These are phyloP conservation scores for Candida maltosa DNA, from an alignment of 805 yeast species.

Conservation along the genomic window DNA sequence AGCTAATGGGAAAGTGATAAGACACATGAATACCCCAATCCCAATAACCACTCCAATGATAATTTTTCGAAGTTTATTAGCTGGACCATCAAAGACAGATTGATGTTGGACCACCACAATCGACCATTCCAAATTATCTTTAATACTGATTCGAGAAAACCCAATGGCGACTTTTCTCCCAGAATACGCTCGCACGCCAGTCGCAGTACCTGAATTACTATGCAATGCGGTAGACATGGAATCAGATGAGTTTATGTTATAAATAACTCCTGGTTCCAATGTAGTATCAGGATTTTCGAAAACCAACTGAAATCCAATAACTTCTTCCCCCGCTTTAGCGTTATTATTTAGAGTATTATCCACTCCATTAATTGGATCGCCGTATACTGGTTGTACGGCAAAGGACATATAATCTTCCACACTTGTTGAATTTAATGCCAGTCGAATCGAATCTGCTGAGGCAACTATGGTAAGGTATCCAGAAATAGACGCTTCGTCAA, in stretches of 20 bases:
- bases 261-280: slow-evolving; percentile 18
- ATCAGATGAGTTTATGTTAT: slow-evolving; percentile 23
- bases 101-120: slow-evolving; percentile 66
- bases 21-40: slow-evolving; percentile 68
- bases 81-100: slow-evolving; percentile 58
- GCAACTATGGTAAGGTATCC: slow-evolving; percentile 67
- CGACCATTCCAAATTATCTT: slow-evolving; percentile 55
- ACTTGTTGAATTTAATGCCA: slow-evolving; percentile 22
- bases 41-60: slow-evolving; percentile 78
- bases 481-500: slow-evolving; percentile 51
- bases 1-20: slow-evolving; percentile 79
- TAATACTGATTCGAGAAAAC: slow-evolving; percentile 24
- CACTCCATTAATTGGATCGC: slow-evolving; percentile 7
- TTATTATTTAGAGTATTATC: slow-evolving; percentile 29
- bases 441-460: slow-evolving; percentile 28
- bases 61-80: slow-evolving; percentile 58
- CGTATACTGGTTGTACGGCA: slow-evolving; percentile 33
- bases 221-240: slow-evolving; percentile 27
- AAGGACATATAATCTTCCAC: slow-evolving; percentile 13
- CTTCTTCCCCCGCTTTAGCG: slow-evolving; percentile 26
- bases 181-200: slow-evolving; percentile 17
- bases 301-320: slow-evolving; percentile 41
- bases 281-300: slow-evolving; percentile 20
- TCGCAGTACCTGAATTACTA: slow-evolving; percentile 23
- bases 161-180: slow-evolving; percentile 34